Percentiles rank a stretch among this genome's conserved stretches.
Conservation (phyloP, 257 asterid species). For the Scutellaria barbata region DNA sequence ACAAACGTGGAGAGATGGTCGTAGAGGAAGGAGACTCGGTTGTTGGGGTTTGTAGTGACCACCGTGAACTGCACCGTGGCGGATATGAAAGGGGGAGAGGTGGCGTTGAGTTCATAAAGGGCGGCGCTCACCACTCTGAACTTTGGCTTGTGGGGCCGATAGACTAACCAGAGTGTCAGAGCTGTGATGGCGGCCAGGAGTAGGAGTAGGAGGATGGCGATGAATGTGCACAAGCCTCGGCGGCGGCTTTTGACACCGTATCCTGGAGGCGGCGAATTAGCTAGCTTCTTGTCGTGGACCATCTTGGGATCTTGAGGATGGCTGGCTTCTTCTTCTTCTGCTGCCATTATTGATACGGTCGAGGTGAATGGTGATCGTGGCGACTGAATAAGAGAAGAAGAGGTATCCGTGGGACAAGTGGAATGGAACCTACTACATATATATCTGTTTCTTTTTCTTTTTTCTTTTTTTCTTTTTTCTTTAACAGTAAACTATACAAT, state of each 20-base stretch:
- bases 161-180: slow-evolving; percentile 59
- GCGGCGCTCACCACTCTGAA: slow-evolving; percentile 62
- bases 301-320: too few relatives aligned
- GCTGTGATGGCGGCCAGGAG: slow-evolving; percentile 49
- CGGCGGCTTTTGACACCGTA: slow-evolving; percentile 25
- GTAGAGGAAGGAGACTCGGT: slow-evolving; percentile 52
- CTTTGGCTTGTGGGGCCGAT: slow-evolving; percentile 61
- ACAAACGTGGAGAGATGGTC: slow-evolving; percentile 59
- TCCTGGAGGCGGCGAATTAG: not conserved
- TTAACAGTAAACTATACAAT: too few relatives aligned
- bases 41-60: slow-evolving; percentile 61
- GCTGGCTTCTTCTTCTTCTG: not conserved
- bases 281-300: not conserved
- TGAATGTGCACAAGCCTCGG: slow-evolving; percentile 35
- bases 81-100: slow-evolving; percentile 52
- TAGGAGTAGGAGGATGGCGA: slow-evolving; percentile 40
- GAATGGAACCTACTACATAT: not conserved
- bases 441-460: too few relatives aligned
- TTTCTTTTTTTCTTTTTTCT: too few relatives aligned
- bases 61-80: slow-evolving; percentile 65
- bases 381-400: slow-evolving; percentile 30
- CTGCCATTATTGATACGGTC: slow-evolving; percentile 19
- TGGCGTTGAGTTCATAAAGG: slow-evolving; percentile 51
- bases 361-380: slow-evolving; percentile 31
- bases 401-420: slow-evolving; percentile 34